These are phyloP conservation scores for Kurtzmaniella natalensis DNA, from an alignment of 1,139 yeast genomes.

Conservation along the genomic window DNA sequence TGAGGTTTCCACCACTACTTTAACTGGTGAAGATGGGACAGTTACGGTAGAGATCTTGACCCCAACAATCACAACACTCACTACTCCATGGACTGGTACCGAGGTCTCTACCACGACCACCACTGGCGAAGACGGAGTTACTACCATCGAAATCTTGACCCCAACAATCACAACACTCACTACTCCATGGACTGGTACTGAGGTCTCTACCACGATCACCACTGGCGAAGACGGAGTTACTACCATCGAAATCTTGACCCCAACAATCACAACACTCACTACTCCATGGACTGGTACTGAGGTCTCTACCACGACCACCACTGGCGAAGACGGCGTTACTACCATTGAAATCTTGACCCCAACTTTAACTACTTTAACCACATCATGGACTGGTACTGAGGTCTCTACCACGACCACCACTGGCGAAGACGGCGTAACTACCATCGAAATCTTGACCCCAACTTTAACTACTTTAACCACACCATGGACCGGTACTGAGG, in stretches of 20 bases:
- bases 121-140: neutral
- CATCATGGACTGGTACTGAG: too few species aligned
- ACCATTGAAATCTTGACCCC: slow-evolving; percentile 1
- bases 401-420: too few species aligned
- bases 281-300: neutral
- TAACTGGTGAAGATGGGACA: neutral
- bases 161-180: neutral
- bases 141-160: neutral
- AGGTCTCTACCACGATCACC: neutral
- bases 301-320: neutral
- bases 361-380: too few species aligned
- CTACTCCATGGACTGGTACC: neutral
- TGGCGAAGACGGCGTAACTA: too few species aligned
- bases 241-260: too few species aligned
- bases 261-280: too few species aligned
- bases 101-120: neutral
- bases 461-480: too few species aligned
- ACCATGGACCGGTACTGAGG: too few species aligned
- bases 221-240: too few species aligned
- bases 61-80: slow-evolving; percentile 5
- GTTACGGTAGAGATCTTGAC: neutral
- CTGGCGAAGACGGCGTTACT: neutral
- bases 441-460: too few species aligned
- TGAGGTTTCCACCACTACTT: neutral
- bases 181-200: neutral